Conservation (phyloP, 78 protist species). For the Dictyostelium purpureum region DNA sequence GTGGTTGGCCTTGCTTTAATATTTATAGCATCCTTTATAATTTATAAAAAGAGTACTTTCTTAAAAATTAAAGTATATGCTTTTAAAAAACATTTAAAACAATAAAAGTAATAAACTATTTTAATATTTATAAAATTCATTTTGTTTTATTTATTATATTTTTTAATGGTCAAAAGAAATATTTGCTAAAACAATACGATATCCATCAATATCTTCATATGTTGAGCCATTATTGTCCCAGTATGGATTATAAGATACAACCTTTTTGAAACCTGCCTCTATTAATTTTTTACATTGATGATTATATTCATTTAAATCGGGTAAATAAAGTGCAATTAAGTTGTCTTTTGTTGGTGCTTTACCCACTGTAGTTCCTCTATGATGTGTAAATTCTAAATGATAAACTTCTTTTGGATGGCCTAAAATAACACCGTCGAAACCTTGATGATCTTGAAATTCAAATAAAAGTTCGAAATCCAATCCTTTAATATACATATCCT, state of each 20-base stretch:
- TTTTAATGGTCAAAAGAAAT: neutral
- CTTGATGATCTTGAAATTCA: slow-evolving; percentile 8
- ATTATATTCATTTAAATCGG: neutral
- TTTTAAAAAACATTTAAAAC: too few relatives aligned
- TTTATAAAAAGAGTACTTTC: too few relatives aligned
- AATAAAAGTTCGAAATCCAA: slow-evolving; percentile 2
- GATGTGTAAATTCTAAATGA: slow-evolving; percentile 19
- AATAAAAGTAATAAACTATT: too few relatives aligned
- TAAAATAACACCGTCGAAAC: slow-evolving; percentile 6
- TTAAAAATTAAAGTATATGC: too few relatives aligned
- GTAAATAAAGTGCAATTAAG: slow-evolving; percentile 2
- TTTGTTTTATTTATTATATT: neutral
- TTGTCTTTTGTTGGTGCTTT: slow-evolving; percentile 21
- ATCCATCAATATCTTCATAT: slow-evolving; percentile 3
- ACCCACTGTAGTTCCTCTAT: neutral
- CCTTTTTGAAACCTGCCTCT: neutral
- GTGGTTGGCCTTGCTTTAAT: neutral
- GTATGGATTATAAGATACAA: neutral
- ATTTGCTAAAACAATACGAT: slow-evolving; percentile 17
- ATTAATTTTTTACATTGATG: neutral
- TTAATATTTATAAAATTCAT: too few relatives aligned
- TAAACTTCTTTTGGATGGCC: slow-evolving; percentile 1
- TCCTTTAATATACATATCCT: neutral
- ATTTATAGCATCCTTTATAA: too few relatives aligned
- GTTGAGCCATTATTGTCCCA: slow-evolving; percentile 5